These are phyloP conservation scores for Sugiyamaella americana DNA, from an alignment of 805 yeast species.

Conservation along the genomic window DNA sequence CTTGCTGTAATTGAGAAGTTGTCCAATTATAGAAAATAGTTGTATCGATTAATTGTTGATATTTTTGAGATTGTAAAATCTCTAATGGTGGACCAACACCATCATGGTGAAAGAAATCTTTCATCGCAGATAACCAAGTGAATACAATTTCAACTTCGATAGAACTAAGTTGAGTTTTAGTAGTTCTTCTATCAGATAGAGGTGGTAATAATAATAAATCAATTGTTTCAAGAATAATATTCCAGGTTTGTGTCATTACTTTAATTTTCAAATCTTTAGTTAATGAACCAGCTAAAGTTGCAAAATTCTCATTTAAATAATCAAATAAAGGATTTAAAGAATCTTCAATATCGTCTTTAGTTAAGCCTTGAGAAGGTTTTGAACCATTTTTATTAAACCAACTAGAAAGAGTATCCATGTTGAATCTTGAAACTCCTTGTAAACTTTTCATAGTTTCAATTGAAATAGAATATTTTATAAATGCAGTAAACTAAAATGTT, in stretches of 20 bases:
- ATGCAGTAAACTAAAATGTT: slow-evolving; percentile 43
- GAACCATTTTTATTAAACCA: slow-evolving; percentile 29
- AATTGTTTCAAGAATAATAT: slow-evolving; percentile 58
- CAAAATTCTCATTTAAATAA: slow-evolving; percentile 62
- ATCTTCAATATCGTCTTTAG: slow-evolving; percentile 43
- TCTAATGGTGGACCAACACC: slow-evolving; percentile 76
- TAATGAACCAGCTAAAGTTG: slow-evolving; percentile 53
- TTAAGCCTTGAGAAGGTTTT: slow-evolving; percentile 12
- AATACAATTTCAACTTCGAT: slow-evolving; percentile 63
- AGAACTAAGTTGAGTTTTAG: slow-evolving; percentile 43
- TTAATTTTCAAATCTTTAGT: slow-evolving; percentile 50
- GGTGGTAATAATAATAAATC: slow-evolving; percentile 73
- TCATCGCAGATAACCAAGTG: slow-evolving; percentile 63
- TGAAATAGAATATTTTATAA: slow-evolving; percentile 54
- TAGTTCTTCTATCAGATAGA: slow-evolving; percentile 36
- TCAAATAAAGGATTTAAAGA: slow-evolving; percentile 70
- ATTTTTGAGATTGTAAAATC: slow-evolving; percentile 53
- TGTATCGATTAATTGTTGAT: slow-evolving; percentile 56
- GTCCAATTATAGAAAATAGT: slow-evolving; percentile 60
- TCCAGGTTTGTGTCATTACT: slow-evolving; percentile 79
- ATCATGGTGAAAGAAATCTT: slow-evolving; percentile 70
- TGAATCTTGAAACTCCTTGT: slow-evolving; percentile 24
- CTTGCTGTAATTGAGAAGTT: slow-evolving; percentile 43
- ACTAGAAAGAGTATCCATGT: slow-evolving; percentile 26
- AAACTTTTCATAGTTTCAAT: slow-evolving; percentile 49